Evolutionary conservation across 805 yeast species (phyloP).

Genomic region (Saccharomycopsis babjevae): DNA sequence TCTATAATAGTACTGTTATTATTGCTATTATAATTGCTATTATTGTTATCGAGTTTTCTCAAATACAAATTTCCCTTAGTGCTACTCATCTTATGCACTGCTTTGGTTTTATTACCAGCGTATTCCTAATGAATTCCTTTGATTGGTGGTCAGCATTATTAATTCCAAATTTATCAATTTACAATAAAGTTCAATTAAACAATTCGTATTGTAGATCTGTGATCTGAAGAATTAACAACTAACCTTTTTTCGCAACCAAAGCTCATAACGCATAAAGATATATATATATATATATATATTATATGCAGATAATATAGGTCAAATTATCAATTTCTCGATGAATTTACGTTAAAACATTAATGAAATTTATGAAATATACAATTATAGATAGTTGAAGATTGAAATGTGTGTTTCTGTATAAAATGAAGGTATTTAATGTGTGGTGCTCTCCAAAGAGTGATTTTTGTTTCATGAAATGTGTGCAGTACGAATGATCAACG

Average conservation of each 20-base stretch:
- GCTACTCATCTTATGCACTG: neutral
- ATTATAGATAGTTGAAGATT: neutral
- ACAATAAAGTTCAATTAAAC: no score
- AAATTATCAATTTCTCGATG: no score
- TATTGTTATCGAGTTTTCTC: neutral
- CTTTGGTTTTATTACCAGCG: neutral
- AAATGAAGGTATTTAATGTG: no score
- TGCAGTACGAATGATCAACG: neutral
- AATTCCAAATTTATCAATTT: no score
- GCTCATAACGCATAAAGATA: neutral
- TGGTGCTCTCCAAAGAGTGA: no score
- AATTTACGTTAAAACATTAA: no score
- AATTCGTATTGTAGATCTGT: neutral
- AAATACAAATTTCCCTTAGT: neutral
- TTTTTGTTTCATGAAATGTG: neutral
- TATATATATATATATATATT: no score
- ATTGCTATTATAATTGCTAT: neutral
- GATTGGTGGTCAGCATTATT: no score
- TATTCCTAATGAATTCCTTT: no score
- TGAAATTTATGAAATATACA: neutral
- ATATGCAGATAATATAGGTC: no score
- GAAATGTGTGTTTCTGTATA: no score
- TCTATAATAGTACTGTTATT: neutral
- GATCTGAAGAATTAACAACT: neutral
- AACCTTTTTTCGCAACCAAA: neutral